Percentiles rank a stretch among this genome's conserved stretches.
Evolutionary conservation across 371 early-diverging fungal species (phyloP).

Genomic region (Mortierella sp.): DNA sequence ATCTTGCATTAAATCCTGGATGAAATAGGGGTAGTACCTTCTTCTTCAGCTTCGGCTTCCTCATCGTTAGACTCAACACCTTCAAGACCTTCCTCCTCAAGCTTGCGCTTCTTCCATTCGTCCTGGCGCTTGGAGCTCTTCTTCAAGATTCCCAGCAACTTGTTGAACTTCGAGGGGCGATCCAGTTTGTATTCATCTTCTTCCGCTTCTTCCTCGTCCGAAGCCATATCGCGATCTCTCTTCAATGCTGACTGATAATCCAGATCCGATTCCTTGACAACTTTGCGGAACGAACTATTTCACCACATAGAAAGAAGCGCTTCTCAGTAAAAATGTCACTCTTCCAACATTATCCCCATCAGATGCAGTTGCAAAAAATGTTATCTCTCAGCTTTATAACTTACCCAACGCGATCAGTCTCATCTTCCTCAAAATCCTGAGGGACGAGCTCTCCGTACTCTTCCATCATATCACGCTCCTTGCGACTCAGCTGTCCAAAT

Average conservation of each 20-base stretch:
- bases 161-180: slow-evolving; percentile 54
- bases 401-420: slow-evolving; percentile 56
- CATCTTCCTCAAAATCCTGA: slow-evolving; percentile 68
- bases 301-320: not conserved
- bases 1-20: not conserved
- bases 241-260: slow-evolving; percentile 66
- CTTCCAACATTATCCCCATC: not conserved
- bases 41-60: slow-evolving; percentile 50
- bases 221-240: slow-evolving; percentile 55
- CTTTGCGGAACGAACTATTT: slow-evolving; percentile 59
- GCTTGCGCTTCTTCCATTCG: slow-evolving; percentile 52
- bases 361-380: not conserved
- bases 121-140: slow-evolving; percentile 57
- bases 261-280: slow-evolving; percentile 67
- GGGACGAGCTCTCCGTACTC: slow-evolving; percentile 83
- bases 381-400: not conserved
- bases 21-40: slow-evolving; percentile 17
- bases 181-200: slow-evolving; percentile 56
- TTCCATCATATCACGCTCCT: slow-evolving; percentile 71
- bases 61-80: slow-evolving; percentile 50
- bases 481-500: slow-evolving; percentile 65
- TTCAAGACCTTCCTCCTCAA: slow-evolving; percentile 62
- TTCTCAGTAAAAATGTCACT: not conserved
- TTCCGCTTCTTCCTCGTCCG: slow-evolving; percentile 59
- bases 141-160: slow-evolving; percentile 47